These are phyloP conservation scores for Aphanomyces cochlioides DNA, from an alignment of 352 stramenopile species.

Conservation along the genomic window DNA sequence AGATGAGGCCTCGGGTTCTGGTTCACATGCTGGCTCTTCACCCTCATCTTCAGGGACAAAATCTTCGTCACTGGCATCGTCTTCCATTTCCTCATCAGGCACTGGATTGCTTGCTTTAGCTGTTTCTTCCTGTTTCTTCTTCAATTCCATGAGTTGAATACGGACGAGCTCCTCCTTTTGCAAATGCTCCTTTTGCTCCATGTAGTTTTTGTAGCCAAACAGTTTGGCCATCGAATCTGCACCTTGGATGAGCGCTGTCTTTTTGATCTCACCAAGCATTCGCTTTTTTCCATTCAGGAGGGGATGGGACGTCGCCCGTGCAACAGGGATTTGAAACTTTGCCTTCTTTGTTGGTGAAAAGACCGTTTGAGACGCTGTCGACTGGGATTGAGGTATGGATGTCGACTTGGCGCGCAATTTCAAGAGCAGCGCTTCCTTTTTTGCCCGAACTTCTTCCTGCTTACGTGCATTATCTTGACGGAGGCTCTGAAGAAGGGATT, in stretches of 20 bases:
- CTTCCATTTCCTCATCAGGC: constrained; percentile 22
- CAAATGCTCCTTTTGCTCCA: constrained; percentile 63
- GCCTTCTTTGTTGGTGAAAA: constrained; percentile 11
- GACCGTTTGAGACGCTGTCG: background rate
- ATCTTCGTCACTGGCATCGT: constrained; percentile 18
- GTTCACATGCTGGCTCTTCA: background rate
- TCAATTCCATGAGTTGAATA: constrained; percentile 48
- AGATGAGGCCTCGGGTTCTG: constrained; percentile 12
- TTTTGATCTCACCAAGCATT: constrained; percentile 30
- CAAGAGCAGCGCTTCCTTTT: constrained; percentile 23
- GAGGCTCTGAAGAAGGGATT: constrained; percentile 26
- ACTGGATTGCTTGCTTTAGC: constrained; percentile 27
- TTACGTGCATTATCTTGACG: constrained; percentile 15
- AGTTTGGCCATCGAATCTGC: constrained; percentile 64
- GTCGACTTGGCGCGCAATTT: constrained; percentile 24
- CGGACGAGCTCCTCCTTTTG: constrained; percentile 63
- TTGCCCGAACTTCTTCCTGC: constrained; percentile 19
- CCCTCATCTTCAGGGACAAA: constrained; percentile 29
- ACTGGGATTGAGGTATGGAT: background rate
- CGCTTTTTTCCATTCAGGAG: constrained; percentile 28
- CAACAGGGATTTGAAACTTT: constrained; percentile 12
- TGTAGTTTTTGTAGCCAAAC: constrained; percentile 69
- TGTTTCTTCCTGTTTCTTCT: constrained; percentile 35
- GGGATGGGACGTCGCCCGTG: constrained; percentile 21
- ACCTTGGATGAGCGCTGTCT: constrained; percentile 31